Percentiles rank a stretch among this genome's conserved stretches.
Conservation (phyloP, 768 basidiomycete species). For the Cyclocybe aegerita region DNA sequence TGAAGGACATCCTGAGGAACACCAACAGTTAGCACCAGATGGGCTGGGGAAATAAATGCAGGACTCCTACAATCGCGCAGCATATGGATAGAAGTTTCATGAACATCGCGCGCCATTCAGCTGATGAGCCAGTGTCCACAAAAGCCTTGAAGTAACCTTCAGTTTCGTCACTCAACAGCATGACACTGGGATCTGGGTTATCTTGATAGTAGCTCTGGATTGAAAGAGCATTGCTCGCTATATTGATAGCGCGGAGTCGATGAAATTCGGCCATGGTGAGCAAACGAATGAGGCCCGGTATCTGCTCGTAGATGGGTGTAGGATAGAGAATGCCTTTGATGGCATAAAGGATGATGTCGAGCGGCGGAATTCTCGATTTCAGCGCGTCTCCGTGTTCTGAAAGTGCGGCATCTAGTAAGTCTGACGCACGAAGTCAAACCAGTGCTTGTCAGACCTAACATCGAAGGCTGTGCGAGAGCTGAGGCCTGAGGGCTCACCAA, state of each 20-base stretch:
- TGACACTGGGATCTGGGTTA: constrained; percentile 4
- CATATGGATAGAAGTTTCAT: constrained; percentile 26
- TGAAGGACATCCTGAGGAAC: constrained; percentile 30
- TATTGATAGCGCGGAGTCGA: constrained; percentile 24
- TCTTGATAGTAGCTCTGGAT: constrained; percentile 26
- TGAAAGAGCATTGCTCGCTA: constrained; percentile 23
- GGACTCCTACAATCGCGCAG: constrained; percentile 26
- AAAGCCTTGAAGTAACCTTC: constrained; percentile 18
- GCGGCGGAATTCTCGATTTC: constrained; percentile 20
- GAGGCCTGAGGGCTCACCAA: too few species aligned
- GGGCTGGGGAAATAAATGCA: not conserved
- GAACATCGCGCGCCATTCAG: constrained; percentile 28
- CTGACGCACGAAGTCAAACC: not conserved
- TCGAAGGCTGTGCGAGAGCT: not conserved
- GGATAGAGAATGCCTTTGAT: constrained; percentile 30
- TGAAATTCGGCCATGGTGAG: constrained; percentile 37
- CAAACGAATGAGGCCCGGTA: constrained; percentile 33
- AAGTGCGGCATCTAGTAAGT: constrained; percentile 5
- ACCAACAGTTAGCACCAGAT: not conserved
- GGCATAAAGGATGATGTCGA: constrained; percentile 29
- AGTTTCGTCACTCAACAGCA: constrained; percentile 15
- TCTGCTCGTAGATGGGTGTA: constrained; percentile 17
- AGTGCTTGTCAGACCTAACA: not conserved
- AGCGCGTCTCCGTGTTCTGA: constrained; percentile 3
- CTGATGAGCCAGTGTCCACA: constrained; percentile 3